A percentile compares a stretch with the other conserved stretches of the same genome.
Conservation (phyloP, 2,329 filamentous ascomycete genomes). For the Calonectria pseudoreteaudii region DNA sequence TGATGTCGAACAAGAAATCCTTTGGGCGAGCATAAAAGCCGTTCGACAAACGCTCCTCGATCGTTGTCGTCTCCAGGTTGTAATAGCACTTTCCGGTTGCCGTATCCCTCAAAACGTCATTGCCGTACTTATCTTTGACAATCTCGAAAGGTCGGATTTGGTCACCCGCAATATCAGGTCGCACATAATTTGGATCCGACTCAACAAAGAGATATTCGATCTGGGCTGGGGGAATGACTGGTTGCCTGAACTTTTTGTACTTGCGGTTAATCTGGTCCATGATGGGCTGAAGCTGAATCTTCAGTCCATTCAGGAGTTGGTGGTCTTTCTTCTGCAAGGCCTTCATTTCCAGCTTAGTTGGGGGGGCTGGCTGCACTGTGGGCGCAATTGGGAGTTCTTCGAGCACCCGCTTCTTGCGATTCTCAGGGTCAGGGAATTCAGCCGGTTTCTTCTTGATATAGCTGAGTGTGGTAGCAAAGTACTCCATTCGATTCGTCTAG, state of each 20-base stretch:
- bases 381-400: conserved; percentile 82
- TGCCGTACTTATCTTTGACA: conserved; percentile 81
- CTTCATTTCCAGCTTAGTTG: conserved; percentile 84
- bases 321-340: conserved; percentile 85
- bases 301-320: conserved; percentile 85
- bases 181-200: conserved; percentile 78
- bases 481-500: conserved; percentile 76
- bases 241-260: conserved; percentile 88
- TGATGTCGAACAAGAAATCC: conserved; percentile 91
- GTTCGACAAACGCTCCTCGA: conserved; percentile 96
- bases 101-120: conserved; percentile 80
- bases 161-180: conserved; percentile 63
- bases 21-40: conserved; percentile 93
- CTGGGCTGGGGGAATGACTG: conserved; percentile 78
- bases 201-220: conserved; percentile 90
- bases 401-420: conserved; percentile 87
- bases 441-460: conserved; percentile 83
- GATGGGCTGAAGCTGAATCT: conserved; percentile 89
- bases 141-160: conserved; percentile 83
- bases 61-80: conserved; percentile 91
- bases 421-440: conserved; percentile 88
- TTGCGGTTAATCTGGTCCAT: conserved; percentile 96
- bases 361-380: conserved; percentile 73
- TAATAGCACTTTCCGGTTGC: conserved; percentile 89
- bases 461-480: conserved; percentile 79